A percentile compares a stretch with the other conserved stretches of the same genome.
phyloP scores from a whole-genome alignment of 2,329 filamentous ascomycete genomes.

The Alternaria sp. region DNA sequence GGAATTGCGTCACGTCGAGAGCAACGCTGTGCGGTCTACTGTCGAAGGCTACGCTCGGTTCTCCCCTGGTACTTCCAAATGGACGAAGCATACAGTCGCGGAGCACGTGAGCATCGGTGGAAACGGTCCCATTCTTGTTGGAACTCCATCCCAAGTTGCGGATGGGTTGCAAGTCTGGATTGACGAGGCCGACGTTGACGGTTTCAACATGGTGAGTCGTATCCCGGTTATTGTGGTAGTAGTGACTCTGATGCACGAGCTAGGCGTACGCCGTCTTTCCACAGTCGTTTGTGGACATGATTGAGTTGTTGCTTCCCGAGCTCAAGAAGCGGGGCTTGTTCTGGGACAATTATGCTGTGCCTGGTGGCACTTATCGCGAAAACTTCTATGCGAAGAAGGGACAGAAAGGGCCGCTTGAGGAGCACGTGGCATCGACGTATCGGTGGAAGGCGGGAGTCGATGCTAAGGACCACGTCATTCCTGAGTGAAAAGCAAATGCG shows the following conservation, averaged over 20 bases:
- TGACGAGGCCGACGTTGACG: slow-evolving; percentile 72
- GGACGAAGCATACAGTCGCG: slow-evolving; percentile 75
- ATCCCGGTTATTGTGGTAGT: not conserved
- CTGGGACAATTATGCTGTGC: slow-evolving; percentile 61
- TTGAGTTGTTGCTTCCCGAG: slow-evolving; percentile 70
- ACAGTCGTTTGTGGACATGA: slow-evolving; percentile 71
- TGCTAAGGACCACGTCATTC: slow-evolving; percentile 37
- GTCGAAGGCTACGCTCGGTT: slow-evolving; percentile 64
- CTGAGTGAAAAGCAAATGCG: slow-evolving; percentile 54
- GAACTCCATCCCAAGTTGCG: slow-evolving; percentile 69
- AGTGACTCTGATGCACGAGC: not conserved
- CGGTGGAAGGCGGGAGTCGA: slow-evolving; percentile 46
- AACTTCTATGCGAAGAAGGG: slow-evolving; percentile 63
- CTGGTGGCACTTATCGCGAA: slow-evolving; percentile 66
- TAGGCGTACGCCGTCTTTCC: slow-evolving; percentile 70
- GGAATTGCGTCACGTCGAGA: slow-evolving; percentile 67
- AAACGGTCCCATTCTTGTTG: slow-evolving; percentile 68
- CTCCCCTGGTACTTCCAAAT: slow-evolving; percentile 67
- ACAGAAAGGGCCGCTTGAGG: slow-evolving; percentile 57
- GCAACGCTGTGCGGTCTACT: slow-evolving; percentile 65
- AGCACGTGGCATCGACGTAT: slow-evolving; percentile 62
- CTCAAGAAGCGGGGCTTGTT: slow-evolving; percentile 65
- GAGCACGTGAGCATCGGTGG: slow-evolving; percentile 73
- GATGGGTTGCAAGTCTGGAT: slow-evolving; percentile 73
- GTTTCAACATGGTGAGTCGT: slow-evolving; percentile 71